A percentile compares a stretch with the other conserved stretches of the same genome.
Conservation (phyloP, 768 basidiomycete genomes). For the Lentinula edodes region DNA sequence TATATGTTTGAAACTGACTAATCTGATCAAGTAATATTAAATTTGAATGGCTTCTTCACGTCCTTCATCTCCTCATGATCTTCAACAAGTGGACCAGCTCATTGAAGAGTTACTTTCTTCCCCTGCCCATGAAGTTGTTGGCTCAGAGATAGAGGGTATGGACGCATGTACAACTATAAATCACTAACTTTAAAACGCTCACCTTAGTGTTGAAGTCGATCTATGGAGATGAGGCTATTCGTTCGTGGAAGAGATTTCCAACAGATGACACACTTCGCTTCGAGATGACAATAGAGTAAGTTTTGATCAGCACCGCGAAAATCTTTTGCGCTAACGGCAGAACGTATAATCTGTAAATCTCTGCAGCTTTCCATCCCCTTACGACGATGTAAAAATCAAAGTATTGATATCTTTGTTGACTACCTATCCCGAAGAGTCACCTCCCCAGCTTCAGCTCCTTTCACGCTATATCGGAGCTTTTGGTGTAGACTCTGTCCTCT, state of each 20-base stretch:
- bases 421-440: conserved; percentile 59
- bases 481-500: conserved; percentile 66
- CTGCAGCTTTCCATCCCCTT: conserved; percentile 45
- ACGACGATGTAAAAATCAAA: conserved; percentile 46
- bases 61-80: background rate
- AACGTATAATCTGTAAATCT: background rate
- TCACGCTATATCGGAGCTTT: conserved; percentile 81
- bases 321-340: background rate
- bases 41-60: background rate
- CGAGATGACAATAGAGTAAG: conserved; percentile 60
- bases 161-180: background rate
- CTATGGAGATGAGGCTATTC: conserved; percentile 65
- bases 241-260: conserved; percentile 38
- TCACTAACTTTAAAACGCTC: background rate
- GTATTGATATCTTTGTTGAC: conserved; percentile 49
- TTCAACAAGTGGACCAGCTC: conserved; percentile 9
- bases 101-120: conserved; percentile 26
- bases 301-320: conserved; percentile 6
- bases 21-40: background rate
- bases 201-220: conserved; percentile 70
- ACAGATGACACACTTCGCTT: conserved; percentile 48
- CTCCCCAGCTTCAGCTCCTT: conserved; percentile 81
- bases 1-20: background rate
- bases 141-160: conserved; percentile 43
- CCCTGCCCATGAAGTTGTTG: conserved; percentile 35